These are phyloP conservation scores for Zygosaccharomyces sapae DNA, from an alignment of 1,139 yeast species.

Conservation along the genomic window DNA sequence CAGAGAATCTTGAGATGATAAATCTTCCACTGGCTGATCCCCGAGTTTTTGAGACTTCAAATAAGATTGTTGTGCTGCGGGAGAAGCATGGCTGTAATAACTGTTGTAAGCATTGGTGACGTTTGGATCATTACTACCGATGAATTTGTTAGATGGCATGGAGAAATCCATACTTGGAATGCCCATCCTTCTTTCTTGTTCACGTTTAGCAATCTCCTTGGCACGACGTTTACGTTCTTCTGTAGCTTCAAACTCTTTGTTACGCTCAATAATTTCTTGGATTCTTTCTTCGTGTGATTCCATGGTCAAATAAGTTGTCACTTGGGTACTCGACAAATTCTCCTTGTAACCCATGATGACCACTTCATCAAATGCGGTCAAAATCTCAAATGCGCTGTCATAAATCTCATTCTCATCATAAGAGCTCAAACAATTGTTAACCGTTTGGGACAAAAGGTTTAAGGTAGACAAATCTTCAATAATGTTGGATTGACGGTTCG, in stretches of 20 bases:
- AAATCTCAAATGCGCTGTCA: constrained; percentile 79
- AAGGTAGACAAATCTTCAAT: constrained; percentile 92
- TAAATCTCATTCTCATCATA: constrained; percentile 83
- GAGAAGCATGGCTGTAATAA: constrained; percentile 37
- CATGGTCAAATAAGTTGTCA: constrained; percentile 90
- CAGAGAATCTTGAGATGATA: constrained; percentile 6
- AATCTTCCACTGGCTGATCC: constrained; percentile 10
- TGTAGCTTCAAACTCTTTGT: constrained; percentile 93
- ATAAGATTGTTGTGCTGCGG: constrained; percentile 39
- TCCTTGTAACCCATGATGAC: constrained; percentile 82
- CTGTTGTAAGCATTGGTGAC: constrained; percentile 36
- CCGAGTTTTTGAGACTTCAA: constrained; percentile 28
- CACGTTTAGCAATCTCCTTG: constrained; percentile 87
- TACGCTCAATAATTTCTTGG: constrained; percentile 94
- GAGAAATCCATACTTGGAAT: constrained; percentile 20
- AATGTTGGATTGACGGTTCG: constrained; percentile 88
- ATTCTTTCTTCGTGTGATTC: constrained; percentile 98
- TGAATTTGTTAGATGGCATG: constrained; percentile 22
- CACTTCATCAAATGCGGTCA: constrained; percentile 92
- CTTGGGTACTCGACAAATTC: constrained; percentile 75
- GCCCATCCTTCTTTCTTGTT: constrained; percentile 57
- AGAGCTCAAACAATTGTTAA: constrained; percentile 66
- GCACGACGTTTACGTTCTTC: constrained; percentile 97
- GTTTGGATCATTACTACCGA: constrained; percentile 32
- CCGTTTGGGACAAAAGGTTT: constrained; percentile 77